Evolutionary conservation across 2,329 filamentous ascomycete species (phyloP), one percentile per base, ranked within the genome.

Genomic region (Bipolaris victoriae): DNA sequence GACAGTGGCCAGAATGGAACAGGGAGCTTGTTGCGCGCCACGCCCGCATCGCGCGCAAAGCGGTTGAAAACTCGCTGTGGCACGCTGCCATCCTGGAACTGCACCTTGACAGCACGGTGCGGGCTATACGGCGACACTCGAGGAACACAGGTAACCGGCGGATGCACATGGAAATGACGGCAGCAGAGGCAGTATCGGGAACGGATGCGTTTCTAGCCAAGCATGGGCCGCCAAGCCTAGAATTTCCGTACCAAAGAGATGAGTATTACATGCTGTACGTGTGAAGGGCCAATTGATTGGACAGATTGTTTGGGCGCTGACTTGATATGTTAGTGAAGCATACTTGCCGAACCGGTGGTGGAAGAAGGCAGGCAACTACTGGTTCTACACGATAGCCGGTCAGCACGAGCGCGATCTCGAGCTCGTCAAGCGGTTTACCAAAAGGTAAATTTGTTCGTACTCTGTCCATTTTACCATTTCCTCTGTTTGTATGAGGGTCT

Each of bases 321-420:
- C 29, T 31, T 31, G 9, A 13, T 10, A 31, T 31, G 10, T 11
- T 18, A 72, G 69, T 11, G 72, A 86, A 66, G 82, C 82, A 1
- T 87, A 84, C 61, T 64, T 87, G 46, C 85, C 85, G 0, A 83
- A 83, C 59, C 77, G 85, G 20, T 80, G 78, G 44, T 87, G 84
- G 84, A 79, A 73, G 46, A 76, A 76, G 15, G 75, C 80, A 7
- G 64, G 78, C 4, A 67, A 74, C 36, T 70, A 70, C 40, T 87
- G 84, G 84, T 67, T 80, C 36, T 87, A 86, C 61, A 75, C 68
- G 10, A 72, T 74, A 6, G 62, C 56, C 33, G 70, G 72, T 5
- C 64, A 72, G 56, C 79, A 81, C 56, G 72, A 77, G 39, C 63
- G 70, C n/a, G 78, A 81, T 60, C 51, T 81, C 20, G 74, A 74